Conservation (phyloP, 2,329 filamentous ascomycete species). For the Trichoderma semiorbis region DNA sequence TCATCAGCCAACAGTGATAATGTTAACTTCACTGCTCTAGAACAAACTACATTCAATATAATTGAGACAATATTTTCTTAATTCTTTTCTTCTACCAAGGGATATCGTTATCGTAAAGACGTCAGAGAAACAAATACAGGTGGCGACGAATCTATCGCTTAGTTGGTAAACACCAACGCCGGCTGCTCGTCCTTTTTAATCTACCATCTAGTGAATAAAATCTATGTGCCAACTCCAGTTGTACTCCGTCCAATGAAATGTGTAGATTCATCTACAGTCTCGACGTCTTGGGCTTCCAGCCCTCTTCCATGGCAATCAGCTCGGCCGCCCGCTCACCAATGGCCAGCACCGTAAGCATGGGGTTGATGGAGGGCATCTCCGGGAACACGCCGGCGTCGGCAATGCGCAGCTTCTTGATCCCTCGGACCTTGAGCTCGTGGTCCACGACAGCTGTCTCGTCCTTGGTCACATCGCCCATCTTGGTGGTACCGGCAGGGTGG, state of each 20-base stretch:
- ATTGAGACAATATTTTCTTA: background rate
- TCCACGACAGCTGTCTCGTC: slow-evolving; percentile 80
- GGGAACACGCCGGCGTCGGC: slow-evolving; percentile 88
- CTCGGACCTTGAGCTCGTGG: slow-evolving; percentile 65
- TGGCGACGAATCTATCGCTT: background rate
- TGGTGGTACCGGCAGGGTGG: slow-evolving; percentile 83
- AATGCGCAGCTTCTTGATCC: slow-evolving; percentile 70
- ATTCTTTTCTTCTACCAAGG: background rate
- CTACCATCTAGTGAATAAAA: background rate
- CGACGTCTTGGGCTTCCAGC: slow-evolving; percentile 36
- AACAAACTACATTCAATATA: background rate
- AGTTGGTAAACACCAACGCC: background rate
- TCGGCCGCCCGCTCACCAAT: slow-evolving; percentile 83
- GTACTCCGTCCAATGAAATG: background rate
- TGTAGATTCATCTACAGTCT: slow-evolving; percentile 28
- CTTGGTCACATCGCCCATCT: slow-evolving; percentile 73
- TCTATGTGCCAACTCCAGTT: background rate
- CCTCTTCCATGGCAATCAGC: slow-evolving; percentile 69
- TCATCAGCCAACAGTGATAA: background rate
- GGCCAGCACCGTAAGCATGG: slow-evolving; percentile 83
- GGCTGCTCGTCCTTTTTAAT: background rate
- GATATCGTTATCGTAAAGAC: background rate
- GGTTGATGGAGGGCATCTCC: slow-evolving; percentile 81
- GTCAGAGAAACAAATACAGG: background rate
- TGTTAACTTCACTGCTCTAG: background rate